Evolutionary conservation across 768 basidiomycete species (phyloP).

Genomic region (Paxillus involutus): DNA sequence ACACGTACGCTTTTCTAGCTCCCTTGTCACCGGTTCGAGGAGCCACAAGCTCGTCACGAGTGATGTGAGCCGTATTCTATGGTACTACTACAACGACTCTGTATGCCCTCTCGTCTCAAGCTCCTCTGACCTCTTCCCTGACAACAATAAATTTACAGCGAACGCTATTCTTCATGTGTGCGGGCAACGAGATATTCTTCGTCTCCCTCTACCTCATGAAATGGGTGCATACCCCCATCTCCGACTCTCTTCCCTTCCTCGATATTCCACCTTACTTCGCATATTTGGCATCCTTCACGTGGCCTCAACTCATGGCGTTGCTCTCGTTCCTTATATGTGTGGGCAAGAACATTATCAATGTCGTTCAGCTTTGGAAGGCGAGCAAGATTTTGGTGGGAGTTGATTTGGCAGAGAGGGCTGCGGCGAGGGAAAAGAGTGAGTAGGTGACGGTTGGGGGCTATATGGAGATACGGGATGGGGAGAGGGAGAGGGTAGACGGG

Average conservation of each 20-base stretch:
- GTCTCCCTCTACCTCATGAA: constrained; percentile 93
- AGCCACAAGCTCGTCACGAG: constrained; percentile 93
- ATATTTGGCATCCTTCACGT: constrained; percentile 49
- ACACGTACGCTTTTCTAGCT: constrained; percentile 48
- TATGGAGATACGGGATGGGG: neutral
- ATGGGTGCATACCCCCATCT: constrained; percentile 75
- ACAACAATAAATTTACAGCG: constrained; percentile 42
- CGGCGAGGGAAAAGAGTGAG: constrained; percentile 44
- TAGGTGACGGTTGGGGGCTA: constrained; percentile 1
- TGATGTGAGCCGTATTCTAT: constrained; percentile 89
- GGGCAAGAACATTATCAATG: constrained; percentile 89
- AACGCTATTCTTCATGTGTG: constrained; percentile 90
- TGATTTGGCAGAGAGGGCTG: constrained; percentile 82
- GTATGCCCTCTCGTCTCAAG: constrained; percentile 45
- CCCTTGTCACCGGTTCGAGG: constrained; percentile 88
- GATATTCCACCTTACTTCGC: constrained; percentile 17
- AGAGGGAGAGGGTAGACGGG: too few species aligned
- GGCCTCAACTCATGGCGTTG: constrained; percentile 70
- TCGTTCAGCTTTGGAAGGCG: constrained; percentile 98
- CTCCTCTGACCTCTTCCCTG: constrained; percentile 1
- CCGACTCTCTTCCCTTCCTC: constrained; percentile 11
- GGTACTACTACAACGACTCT: constrained; percentile 91
- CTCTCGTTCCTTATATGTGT: constrained; percentile 67
- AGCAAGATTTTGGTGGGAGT: constrained; percentile 93
- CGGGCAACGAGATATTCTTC: constrained; percentile 95